phyloP scores from a whole-genome alignment of 495 filamentous ascomycete genomes.

The Penicillium paradoxum region DNA sequence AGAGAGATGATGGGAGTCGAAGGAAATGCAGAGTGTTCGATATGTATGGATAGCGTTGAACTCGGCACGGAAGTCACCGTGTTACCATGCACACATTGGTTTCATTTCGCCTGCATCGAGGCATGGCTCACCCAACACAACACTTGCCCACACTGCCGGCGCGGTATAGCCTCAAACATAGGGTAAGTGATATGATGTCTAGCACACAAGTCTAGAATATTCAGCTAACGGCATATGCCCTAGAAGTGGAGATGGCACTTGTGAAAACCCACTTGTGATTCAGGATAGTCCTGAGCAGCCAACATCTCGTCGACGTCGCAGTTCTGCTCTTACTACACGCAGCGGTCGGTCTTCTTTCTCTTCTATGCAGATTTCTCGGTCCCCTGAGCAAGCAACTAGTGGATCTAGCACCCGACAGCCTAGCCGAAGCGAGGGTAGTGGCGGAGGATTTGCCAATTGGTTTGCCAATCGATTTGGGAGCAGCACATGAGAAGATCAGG shows the following conservation, averaged over 20 bases:
- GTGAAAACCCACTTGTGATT: constrained; percentile 29
- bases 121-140: constrained; percentile 84
- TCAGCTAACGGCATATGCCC: constrained; percentile 7
- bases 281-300: constrained; percentile 25
- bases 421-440: constrained; percentile 24
- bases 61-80: constrained; percentile 69
- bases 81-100: constrained; percentile 90
- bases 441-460: constrained; percentile 32
- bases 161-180: constrained; percentile 54
- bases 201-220: background rate
- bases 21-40: constrained; percentile 76
- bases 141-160: constrained; percentile 84
- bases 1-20: constrained; percentile 58
- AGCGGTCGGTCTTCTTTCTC: constrained; percentile 22
- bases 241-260: constrained; percentile 22
- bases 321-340: constrained; percentile 15
- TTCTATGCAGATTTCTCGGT: background rate
- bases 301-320: constrained; percentile 14
- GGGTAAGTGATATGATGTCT: constrained; percentile 18
- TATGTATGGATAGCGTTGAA: constrained; percentile 86
- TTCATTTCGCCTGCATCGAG: constrained; percentile 71
- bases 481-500: background rate
- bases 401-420: constrained; percentile 4
- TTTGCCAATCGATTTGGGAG: constrained; percentile 36
- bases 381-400: constrained; percentile 7